Conservation (phyloP, 495 filamentous ascomycete species). For the Penicillium robsamsonii region DNA sequence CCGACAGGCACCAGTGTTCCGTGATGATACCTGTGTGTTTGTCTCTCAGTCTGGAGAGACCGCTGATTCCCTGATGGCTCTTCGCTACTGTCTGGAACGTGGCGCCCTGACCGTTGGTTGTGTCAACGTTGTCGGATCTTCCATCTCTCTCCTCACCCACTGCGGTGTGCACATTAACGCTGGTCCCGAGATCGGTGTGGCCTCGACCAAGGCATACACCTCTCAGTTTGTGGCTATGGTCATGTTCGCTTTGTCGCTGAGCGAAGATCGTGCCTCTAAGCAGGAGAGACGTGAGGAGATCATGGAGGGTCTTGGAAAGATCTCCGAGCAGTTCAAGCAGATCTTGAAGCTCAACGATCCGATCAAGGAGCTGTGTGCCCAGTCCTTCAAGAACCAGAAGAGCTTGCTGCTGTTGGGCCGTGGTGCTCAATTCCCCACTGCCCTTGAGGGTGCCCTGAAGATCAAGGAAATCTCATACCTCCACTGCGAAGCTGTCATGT, state of each 20-base stretch:
- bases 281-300: conserved; percentile 90
- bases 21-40: conserved; percentile 98
- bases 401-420: conserved; percentile 87
- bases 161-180: conserved; percentile 99
- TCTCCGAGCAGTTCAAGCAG: conserved; percentile 88
- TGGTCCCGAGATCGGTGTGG: conserved; percentile 97
- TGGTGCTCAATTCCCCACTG: conserved; percentile 94
- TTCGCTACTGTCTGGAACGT: conserved; percentile 95
- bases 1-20: conserved; percentile 96
- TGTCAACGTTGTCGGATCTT: conserved; percentile 96
- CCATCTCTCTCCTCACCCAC: conserved; percentile 96
- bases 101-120: conserved; percentile 96
- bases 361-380: conserved; percentile 88
- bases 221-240: conserved; percentile 99
- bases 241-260: conserved; percentile 96
- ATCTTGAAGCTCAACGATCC: conserved; percentile 85
- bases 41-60: conserved; percentile 99
- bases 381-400: conserved; percentile 96
- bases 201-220: conserved; percentile 98
- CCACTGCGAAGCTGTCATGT: conserved; percentile 99
- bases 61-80: conserved; percentile 95
- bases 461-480: conserved; percentile 99
- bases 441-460: conserved; percentile 93
- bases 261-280: conserved; percentile 95
- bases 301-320: conserved; percentile 83